Percentiles rank a stretch among this genome's conserved stretches.
These are phyloP conservation scores for Sporothrix protearum DNA, from an alignment of 2,329 filamentous ascomycete genomes.

Conservation along the genomic window DNA sequence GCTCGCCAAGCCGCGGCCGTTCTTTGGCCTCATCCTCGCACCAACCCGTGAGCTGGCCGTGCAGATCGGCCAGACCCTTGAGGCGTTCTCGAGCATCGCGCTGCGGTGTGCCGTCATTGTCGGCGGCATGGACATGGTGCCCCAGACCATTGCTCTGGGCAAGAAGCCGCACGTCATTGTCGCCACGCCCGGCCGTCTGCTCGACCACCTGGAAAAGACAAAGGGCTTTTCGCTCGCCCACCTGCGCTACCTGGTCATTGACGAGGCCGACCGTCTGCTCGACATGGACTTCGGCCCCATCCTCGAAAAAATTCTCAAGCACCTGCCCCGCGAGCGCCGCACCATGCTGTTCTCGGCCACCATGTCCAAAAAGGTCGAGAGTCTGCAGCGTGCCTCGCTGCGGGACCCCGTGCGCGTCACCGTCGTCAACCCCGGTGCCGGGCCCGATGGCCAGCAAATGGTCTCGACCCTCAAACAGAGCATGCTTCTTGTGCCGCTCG, in stretches of 20 bases:
- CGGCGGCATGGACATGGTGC: constrained; percentile 93
- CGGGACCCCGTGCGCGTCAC: constrained; percentile 49
- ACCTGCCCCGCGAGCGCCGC: constrained; percentile 69
- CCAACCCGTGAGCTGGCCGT: constrained; percentile 91
- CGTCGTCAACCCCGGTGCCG: background rate
- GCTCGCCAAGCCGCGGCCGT: constrained; percentile 77
- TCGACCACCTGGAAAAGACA: constrained; percentile 94
- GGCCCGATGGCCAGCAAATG: constrained; percentile 67
- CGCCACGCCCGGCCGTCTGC: constrained; percentile 80
- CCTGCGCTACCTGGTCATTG: constrained; percentile 88
- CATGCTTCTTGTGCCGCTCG: constrained; percentile 81
- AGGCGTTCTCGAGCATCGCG: constrained; percentile 85
- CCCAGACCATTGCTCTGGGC: constrained; percentile 84
- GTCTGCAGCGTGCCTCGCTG: constrained; percentile 82
- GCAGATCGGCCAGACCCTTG: constrained; percentile 84
- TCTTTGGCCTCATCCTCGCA: constrained; percentile 86
- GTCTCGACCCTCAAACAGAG: constrained; percentile 83
- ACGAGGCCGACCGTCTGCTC: constrained; percentile 86
- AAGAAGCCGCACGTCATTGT: constrained; percentile 95
- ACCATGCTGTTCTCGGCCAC: constrained; percentile 76
- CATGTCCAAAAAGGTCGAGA: constrained; percentile 90
- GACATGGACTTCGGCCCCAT: constrained; percentile 47
- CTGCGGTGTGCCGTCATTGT: constrained; percentile 83
- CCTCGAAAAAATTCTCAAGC: constrained; percentile 76
- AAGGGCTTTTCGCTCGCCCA: constrained; percentile 82